Base-by-base conservation (phyloP, 805 yeast species). In the Saccharomycopsis selenospora region DNA sequence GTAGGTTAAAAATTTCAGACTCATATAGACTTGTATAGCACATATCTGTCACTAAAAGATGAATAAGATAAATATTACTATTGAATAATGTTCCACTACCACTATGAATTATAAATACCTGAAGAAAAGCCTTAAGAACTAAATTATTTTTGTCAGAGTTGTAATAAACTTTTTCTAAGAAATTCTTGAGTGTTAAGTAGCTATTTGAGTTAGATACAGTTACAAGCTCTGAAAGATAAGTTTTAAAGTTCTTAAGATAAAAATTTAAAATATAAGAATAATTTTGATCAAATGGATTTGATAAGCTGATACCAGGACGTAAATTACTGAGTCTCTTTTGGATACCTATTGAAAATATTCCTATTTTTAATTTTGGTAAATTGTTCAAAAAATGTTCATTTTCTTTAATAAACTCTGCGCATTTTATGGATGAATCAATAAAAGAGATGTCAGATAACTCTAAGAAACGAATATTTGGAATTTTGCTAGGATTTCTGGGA, bases 31-130 rank as follows among this genome's bases (percentile, higher is more conserved):
- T 60, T 42, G 75, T 62, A 41, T 69, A 71, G 23, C 66, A 65
- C 50, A 83, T 60, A 50, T 75, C 74, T 28, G 67, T 64, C 14
- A 65, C 50, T 29, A 74, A 51, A 22, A 65, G 10, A 57, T 50
- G 24, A 79, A 59, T 13, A 8, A 51, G 38, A 23, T 29, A 42
- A n/a, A 28, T 14, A 46, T 66, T 69, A 24, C 67, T 67, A 0
- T 89, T 90, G 22, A 80, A 56, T 2, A 85, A 66, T 1, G 79
- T 66, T 46, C 72, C 73, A n/a, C n/a, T n/a, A 59, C 82, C 80
- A 57, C 82, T 85, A 51, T 87, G 66, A 6, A 83, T 67, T 22
- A 82, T 64, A 56, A 75, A 79, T 20, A 82, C 64, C 47, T 82
- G 86, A 56, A 80, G 73, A 8, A 80, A 56, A 1, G 85, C 84